These are phyloP conservation scores for Penicillium verrucosum DNA, from an alignment of 2,329 filamentous ascomycete genomes.

Conservation along the genomic window DNA sequence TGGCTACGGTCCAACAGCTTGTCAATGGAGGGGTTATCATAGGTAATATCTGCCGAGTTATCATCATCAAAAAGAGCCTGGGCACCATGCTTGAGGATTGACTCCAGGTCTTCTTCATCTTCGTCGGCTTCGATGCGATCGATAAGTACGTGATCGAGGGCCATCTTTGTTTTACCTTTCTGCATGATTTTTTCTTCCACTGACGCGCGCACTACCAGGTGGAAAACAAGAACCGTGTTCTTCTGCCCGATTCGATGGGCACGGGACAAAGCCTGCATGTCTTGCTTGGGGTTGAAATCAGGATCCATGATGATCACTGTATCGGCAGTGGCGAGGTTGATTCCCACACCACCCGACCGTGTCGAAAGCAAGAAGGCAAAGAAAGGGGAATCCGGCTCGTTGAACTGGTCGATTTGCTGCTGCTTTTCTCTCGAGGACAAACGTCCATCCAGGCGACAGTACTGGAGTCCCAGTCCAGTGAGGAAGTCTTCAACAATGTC, in stretches of 20 bases:
- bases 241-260: conserved; percentile 96
- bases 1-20: conserved; percentile 84
- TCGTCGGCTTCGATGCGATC: conserved; percentile 87
- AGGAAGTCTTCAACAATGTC: conserved; percentile 92
- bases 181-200: conserved; percentile 96
- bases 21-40: conserved; percentile 79
- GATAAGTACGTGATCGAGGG: conserved; percentile 89
- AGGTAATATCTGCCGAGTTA: conserved; percentile 67
- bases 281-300: conserved; percentile 97
- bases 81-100: conserved; percentile 82
- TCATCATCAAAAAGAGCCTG: conserved; percentile 79
- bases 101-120: conserved; percentile 76
- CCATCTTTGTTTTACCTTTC: conserved; percentile 93
- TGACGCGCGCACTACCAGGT: conserved; percentile 82
- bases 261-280: conserved; percentile 89
- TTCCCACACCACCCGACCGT: conserved; percentile 90
- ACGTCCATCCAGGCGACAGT: conserved; percentile 80
- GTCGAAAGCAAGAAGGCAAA: conserved; percentile 95
- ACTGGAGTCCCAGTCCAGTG: conserved; percentile 66
- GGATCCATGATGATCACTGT: conserved; percentile 97
- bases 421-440: conserved; percentile 84
- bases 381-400: conserved; percentile 73
- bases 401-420: conserved; percentile 89
- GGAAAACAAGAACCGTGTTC: conserved; percentile 92
- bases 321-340: conserved; percentile 94